A percentile compares a stretch with the other conserved stretches of the same genome.
These are phyloP conservation scores for Aegilops tauschii DNA, from an alignment of 176 grass and related monocot genomes.

Conservation along the genomic window DNA sequence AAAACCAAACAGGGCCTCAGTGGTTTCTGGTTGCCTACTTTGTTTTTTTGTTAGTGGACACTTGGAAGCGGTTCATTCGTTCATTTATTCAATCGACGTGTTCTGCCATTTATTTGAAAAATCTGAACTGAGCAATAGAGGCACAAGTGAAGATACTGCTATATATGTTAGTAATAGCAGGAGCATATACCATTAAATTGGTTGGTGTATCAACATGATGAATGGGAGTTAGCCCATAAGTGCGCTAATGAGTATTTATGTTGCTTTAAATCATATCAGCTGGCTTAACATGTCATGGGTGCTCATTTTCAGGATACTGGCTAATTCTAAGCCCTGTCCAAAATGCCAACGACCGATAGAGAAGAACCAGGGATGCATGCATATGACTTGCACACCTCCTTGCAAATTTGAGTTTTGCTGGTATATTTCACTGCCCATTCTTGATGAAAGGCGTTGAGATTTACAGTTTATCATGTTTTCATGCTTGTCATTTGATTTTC, in stretches of 20 bases:
- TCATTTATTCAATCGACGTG: neutral
- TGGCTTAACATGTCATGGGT: constrained; percentile 30
- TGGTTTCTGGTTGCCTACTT: neutral
- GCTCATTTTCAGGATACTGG: constrained; percentile 75
- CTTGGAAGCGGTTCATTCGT: neutral
- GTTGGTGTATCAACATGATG: neutral
- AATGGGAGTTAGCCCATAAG: constrained; percentile 11
- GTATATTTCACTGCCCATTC: constrained; percentile 35
- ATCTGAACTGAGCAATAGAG: no score
- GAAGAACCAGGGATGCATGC: constrained; percentile 98
- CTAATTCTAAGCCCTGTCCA: constrained; percentile 96
- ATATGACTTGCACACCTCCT: constrained; percentile 95
- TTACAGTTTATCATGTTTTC: constrained; percentile 6
- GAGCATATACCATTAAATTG: neutral
- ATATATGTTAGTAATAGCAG: neutral
- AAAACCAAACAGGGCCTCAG: neutral
- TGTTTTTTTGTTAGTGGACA: neutral
- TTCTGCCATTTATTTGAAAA: neutral
- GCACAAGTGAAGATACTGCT: neutral
- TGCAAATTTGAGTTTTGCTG: constrained; percentile 99
- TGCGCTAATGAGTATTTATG: neutral
- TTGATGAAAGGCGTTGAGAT: constrained; percentile 1
- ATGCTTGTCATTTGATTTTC: constrained; percentile 13
- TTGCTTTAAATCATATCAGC: constrained; percentile 17
- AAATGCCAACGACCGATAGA: constrained; percentile 98